Base-by-base conservation (phyloP, 495 filamentous ascomycete genomes). In the Penicillium dipodomyicola region DNA sequence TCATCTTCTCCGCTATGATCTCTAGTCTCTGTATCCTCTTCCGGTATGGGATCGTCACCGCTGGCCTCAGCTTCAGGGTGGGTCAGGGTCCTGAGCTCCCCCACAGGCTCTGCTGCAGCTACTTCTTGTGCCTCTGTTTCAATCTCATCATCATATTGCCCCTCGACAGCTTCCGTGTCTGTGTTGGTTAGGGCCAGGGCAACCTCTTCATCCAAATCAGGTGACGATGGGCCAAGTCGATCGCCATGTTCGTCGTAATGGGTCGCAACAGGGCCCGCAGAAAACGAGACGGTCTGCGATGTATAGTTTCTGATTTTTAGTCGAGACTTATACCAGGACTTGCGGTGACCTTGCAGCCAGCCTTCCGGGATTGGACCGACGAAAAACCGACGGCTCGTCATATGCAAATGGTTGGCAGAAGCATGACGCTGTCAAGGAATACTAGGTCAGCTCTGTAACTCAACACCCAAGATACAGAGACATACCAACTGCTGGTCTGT, bases 351-450 rank as follows among this genome's bases (percentile, higher is more conserved):
- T 50, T 85, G 84, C 47, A 87, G 73, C 85, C 85, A 88, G 49
- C 84, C 85, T 59, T 83, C 80, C 5, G 85, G 85, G 35, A 88
- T 84, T 20, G 85, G 85, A 9, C 85, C 85, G 59, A 88, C 86
- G 67, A 88, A 88, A 64, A 79, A 82, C 33, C 85, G 78, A 25
- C 83, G 74, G 40, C 77, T 81, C 8, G 85, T 88, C 58, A 85
- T 70, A 64, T 87, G 77, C 29, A 88, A 64, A 61, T 88, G 85
- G 45, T 80, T 75, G 19, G 85, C 77, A 47, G 79, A 84, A 27
- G 84, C 80, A 76, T 88, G 82, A 61, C 79, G 75, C 84, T 87
- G 57, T 57, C 10, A 9, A 45, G 48, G 15, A 17, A 32, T 15
- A 58, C 3, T 11, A 29, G 23, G 51, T 59, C 35, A 59, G 25